phyloP scores from a whole-genome alignment of 768 basidiomycete genomes.

The Lactifluus subvellereus region DNA sequence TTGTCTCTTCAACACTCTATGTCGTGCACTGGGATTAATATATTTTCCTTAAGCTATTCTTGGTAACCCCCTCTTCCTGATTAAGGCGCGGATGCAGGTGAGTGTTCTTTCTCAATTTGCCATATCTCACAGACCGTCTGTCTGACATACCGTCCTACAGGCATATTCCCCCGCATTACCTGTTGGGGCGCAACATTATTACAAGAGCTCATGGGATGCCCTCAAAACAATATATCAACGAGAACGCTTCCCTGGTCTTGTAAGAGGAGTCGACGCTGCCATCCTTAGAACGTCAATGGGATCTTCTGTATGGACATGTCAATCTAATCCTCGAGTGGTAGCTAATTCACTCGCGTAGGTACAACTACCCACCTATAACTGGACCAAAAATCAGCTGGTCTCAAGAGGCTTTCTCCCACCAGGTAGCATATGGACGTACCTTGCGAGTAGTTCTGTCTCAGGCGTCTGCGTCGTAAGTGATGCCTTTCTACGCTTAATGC shows the following conservation, averaged over 20 bases:
- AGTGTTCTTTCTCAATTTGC: constrained; percentile 9
- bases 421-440: constrained; percentile 80
- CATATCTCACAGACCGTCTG: background rate
- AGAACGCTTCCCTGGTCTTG: constrained; percentile 73
- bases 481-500: background rate
- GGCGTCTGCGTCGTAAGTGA: constrained; percentile 83
- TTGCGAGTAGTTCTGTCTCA: constrained; percentile 83
- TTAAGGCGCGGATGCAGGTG: constrained; percentile 98
- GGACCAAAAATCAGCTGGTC: constrained; percentile 79
- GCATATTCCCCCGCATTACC: constrained; percentile 94
- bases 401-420: constrained; percentile 61
- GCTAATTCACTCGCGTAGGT: constrained; percentile 46
- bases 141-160: constrained; percentile 31
- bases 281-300: constrained; percentile 94
- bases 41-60: constrained; percentile 46
- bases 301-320: constrained; percentile 52
- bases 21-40: background rate
- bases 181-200: constrained; percentile 91
- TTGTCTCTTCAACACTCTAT: constrained; percentile 28
- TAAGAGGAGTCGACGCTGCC: constrained; percentile 91
- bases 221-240: constrained; percentile 69
- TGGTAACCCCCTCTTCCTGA: constrained; percentile 88
- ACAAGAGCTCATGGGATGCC: constrained; percentile 80
- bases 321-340: background rate
- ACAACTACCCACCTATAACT: constrained; percentile 94